Percentiles rank a stretch among this genome's conserved stretches.
phyloP scores from a whole-genome alignment of 129 eudicot species.

The Daucus carota region DNA sequence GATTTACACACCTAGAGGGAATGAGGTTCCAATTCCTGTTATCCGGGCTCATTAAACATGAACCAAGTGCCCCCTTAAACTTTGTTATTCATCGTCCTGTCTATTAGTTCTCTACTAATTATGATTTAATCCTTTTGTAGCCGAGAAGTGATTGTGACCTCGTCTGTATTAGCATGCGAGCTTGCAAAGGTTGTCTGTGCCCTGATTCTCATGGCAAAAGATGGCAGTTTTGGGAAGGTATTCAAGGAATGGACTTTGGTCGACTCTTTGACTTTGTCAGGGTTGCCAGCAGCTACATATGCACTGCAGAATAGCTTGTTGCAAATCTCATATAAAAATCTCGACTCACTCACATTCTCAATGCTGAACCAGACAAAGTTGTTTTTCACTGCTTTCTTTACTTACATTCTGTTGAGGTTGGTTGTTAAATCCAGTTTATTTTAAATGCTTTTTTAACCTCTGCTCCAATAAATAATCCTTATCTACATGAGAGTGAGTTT shows the following conservation, averaged over 20 bases:
- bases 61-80: too few species aligned
- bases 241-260: slow-evolving; percentile 76
- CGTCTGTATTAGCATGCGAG: slow-evolving; percentile 82
- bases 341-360: slow-evolving; percentile 92
- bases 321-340: slow-evolving; percentile 88
- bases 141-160: slow-evolving; percentile 83
- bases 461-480: slow-evolving; percentile 10
- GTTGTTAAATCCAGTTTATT: neutral
- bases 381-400: slow-evolving; percentile 83
- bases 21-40: too few species aligned
- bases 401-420: slow-evolving; percentile 76
- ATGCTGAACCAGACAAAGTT: slow-evolving; percentile 94
- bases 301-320: slow-evolving; percentile 93
- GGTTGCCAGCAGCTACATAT: slow-evolving; percentile 93
- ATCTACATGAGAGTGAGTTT: neutral
- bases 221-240: slow-evolving; percentile 62
- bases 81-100: neutral
- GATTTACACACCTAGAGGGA: too few species aligned
- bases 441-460: neutral
- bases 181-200: slow-evolving; percentile 79
- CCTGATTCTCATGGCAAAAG: slow-evolving; percentile 61
- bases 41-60: too few species aligned
- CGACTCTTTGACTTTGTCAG: slow-evolving; percentile 80
- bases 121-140: slow-evolving; percentile 37
- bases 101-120: slow-evolving; percentile 7